Evolutionary conservation across 1,139 yeast genomes (phyloP).

Genomic region (Zygoascus meyerae): DNA sequence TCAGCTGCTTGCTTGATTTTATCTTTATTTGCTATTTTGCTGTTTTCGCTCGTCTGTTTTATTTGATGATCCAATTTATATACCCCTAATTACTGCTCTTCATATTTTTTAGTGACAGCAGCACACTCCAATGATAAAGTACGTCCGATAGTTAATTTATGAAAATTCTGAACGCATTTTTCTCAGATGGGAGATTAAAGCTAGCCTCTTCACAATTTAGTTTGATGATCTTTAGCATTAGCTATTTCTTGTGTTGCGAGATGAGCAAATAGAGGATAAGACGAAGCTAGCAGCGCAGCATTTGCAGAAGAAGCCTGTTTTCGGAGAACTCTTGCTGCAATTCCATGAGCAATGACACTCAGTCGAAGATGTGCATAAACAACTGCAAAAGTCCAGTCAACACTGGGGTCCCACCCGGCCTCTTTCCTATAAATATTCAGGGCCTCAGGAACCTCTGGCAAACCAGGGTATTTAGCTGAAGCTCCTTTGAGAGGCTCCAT

Average conservation of each 20-base stretch:
- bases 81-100: too few relatives aligned
- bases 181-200: too few relatives aligned
- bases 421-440: conserved; percentile 22
- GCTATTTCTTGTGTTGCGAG: conserved; percentile 31
- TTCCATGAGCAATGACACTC: conserved; percentile 61
- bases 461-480: conserved; percentile 19
- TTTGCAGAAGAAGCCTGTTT: conserved; percentile 58
- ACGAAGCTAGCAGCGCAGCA: conserved; percentile 43
- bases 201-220: not conserved
- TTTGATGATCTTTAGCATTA: conserved; percentile 2
- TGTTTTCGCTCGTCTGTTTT: not conserved
- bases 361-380: conserved; percentile 57
- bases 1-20: conserved; percentile 34
- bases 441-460: conserved; percentile 26
- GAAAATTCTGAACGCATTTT: too few relatives aligned
- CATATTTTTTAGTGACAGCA: too few relatives aligned
- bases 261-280: conserved; percentile 44
- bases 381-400: conserved; percentile 49
- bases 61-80: too few relatives aligned
- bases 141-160: too few relatives aligned
- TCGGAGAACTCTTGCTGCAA: conserved; percentile 53
- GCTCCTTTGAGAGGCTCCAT: conserved; percentile 11
- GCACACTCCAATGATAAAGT: too few relatives aligned
- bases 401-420: conserved; percentile 32
- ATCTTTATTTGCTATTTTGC: not conserved